Evolutionary conservation across 768 basidiomycete genomes (phyloP), one percentile per base, ranked within the genome.

Genomic region (Termitomyces sp.): DNA sequence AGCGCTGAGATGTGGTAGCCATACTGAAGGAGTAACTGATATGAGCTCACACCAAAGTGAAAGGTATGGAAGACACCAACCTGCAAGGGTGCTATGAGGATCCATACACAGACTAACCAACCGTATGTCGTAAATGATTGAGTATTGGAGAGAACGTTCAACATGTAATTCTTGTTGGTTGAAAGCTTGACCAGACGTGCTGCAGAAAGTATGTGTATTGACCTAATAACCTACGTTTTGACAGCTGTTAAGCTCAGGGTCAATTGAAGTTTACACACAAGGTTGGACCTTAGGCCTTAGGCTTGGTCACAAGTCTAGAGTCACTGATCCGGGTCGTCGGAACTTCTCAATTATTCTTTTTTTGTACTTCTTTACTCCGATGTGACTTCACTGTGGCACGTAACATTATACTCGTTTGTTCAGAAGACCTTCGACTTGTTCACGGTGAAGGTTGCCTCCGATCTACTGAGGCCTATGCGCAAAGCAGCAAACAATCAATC

Each of bases 1-100:
- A 98, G 80, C 15, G 87, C 87, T 1, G 93, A 90, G 42, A 94
- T 91, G 69, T 96, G 92, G 70, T 89, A 97, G n/a, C 94, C 94
- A 73, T 91, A 92, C 82, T 91, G 50, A 17, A 30, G 14, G 26
- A 35, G 49, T 37, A 11, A 15, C n/a, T 40, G 42, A 61, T 33
- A 48, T 49, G 19, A 50, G 51, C 21, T 33, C 21, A 45, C 15
- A 26, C 10, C 21, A 42, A 30, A 28, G 31, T 17, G 23, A 31
- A 30, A 31, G 38, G 4, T 19, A 45, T 3, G 37, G 7, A 2
- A 9, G 7, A 28, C 9, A 51, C 50, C 23, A 57, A 75, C 78
- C 72, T 79, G 79, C 65, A 90, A 89, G 10, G 85, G 78, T 49
- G 76, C 76, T 15, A 81, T 59, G 46, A 89, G 78, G 12, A 89